These are phyloP conservation scores for Lippia alba DNA, from an alignment of 305 asterid species.

Conservation along the genomic window DNA sequence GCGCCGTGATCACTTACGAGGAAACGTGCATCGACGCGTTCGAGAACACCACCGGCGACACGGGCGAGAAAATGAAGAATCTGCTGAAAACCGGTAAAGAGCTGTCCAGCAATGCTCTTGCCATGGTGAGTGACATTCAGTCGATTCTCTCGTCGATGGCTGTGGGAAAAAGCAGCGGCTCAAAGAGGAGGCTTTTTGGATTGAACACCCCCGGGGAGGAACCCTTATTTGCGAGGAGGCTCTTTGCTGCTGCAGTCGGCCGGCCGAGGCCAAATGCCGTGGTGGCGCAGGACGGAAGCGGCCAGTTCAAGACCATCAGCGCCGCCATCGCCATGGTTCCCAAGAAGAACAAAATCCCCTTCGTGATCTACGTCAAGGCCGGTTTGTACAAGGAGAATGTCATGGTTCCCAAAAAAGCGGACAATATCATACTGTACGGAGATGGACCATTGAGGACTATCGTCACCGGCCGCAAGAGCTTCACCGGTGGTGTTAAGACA, in stretches of 20 bases:
- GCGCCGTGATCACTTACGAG: slow-evolving; percentile 57
- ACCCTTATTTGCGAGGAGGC: slow-evolving; percentile 23
- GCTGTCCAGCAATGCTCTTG: slow-evolving; percentile 57
- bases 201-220: background rate
- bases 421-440: slow-evolving; percentile 55
- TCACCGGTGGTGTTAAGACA: slow-evolving; percentile 52
- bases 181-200: slow-evolving; percentile 27
- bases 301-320: slow-evolving; percentile 48
- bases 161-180: slow-evolving; percentile 27
- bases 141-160: slow-evolving; percentile 13
- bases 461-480: slow-evolving; percentile 54
- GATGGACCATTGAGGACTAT: slow-evolving; percentile 69
- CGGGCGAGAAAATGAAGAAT: slow-evolving; percentile 64
- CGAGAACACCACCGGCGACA: slow-evolving; percentile 58
- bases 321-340: slow-evolving; percentile 52
- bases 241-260: slow-evolving; percentile 32
- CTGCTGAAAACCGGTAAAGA: slow-evolving; percentile 47
- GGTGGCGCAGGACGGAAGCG: slow-evolving; percentile 77
- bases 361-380: slow-evolving; percentile 58
- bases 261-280: slow-evolving; percentile 48
- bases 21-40: slow-evolving; percentile 72
- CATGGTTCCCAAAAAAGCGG: slow-evolving; percentile 38
- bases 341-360: slow-evolving; percentile 32
- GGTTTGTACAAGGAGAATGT: slow-evolving; percentile 62
- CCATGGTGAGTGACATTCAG: slow-evolving; percentile 48